Evolutionary conservation across 192 early-diverging fungal species (phyloP), one percentile per base, ranked within the genome.

Genomic region (Gamsiella multidivaricata): DNA sequence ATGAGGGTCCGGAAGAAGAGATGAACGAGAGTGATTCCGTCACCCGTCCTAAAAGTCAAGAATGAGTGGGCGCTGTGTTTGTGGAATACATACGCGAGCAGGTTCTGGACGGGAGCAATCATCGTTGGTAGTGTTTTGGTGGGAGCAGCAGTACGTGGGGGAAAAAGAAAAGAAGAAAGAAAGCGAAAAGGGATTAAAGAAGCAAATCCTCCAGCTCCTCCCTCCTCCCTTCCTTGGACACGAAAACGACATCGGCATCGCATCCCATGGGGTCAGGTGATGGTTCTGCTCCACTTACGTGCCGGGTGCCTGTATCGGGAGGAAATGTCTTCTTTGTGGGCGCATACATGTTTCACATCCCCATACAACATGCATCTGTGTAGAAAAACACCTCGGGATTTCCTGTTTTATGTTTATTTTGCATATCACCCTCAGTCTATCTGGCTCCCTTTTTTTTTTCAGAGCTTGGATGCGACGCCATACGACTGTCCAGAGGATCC

Each of bases 401-500:
- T 5, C 45, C 10, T 18, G n/a, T n/a, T 10, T 46, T 46, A 10
- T 46, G 45, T n/a, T n/a, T n/a, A n/a, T n/a, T n/a, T n/a, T n/a
- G n/a, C n/a, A n/a, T n/a, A n/a, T n/a, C n/a, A n/a, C 14, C 10
- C 22, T 6, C 31, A 34, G 34, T 20, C 15, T 20, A 25, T 15
- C 33, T 37, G 7, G n/a, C 25, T 14, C 14, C 6, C 34, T 55
- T 55, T 34, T 51, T 15, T 34, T 36, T 3, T 2, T 54, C 20
- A 75, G 20, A 76, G 49, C 65, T 76, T 76, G 43, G n/a, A n/a
- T n/a, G 59, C 64, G 58, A 61, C 64, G 20, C 64, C 72, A 49
- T 52, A 55, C 5, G 28, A 25, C 0, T 76, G 51, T 7, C 12
- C 58, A 6, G 47, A 34, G 22, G 41, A 15, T 51, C 33, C 1